Base-by-base conservation (phyloP, 23 red algal genomes). In the Gracilaria gracilis region DNA sequence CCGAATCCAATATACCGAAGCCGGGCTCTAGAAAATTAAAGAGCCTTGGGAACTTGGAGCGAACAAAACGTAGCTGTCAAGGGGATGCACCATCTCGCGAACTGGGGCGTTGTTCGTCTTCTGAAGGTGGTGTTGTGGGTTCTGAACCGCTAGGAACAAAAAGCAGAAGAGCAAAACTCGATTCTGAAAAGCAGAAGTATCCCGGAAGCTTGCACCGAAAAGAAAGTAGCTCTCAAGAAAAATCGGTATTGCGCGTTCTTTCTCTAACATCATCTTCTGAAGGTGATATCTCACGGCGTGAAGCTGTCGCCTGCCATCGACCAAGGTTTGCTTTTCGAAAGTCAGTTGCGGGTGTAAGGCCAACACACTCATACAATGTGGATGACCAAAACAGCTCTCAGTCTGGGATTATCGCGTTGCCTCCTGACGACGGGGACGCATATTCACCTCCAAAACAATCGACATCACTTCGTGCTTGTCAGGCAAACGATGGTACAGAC, bases 241-340 rank as follows among this genome's bases (percentile, higher is more conserved):
- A 55, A 15, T 1, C 51, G 19, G 1, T 15, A 19, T 55, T 55
- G 51, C 14, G 51, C 51, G 11, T 55, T 15, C 7, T 55, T 9
- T 55, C 51, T 55, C 51, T 55, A 12, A 48, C 44, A 2, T 69
- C 64, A 13, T 69, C 64, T 6, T 69, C 32, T 69, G 33, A 34
- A 0, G 29, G 37, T 69, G 64, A 69, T 14, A 20, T 69, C 1
- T 34, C 64, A 15, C 4, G 14, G 4, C 31, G 32, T 36, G 31
- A 69, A 69, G 27, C 1, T 36, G 16, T 36, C 32, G 15, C 16
- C 37, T 69, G 9, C 33, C 64, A 19, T 37, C 28, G 64, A 20
- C 64, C 32, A 69, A 20, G 64, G 32, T 69, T 34, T 36, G 64
- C 64, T 37, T 69, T 69, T 37, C 64, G 64, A 8, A 69, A 69